Evolutionary conservation across 768 basidiomycete species (phyloP).

Genomic region (Xerocomellus amylosporus): DNA sequence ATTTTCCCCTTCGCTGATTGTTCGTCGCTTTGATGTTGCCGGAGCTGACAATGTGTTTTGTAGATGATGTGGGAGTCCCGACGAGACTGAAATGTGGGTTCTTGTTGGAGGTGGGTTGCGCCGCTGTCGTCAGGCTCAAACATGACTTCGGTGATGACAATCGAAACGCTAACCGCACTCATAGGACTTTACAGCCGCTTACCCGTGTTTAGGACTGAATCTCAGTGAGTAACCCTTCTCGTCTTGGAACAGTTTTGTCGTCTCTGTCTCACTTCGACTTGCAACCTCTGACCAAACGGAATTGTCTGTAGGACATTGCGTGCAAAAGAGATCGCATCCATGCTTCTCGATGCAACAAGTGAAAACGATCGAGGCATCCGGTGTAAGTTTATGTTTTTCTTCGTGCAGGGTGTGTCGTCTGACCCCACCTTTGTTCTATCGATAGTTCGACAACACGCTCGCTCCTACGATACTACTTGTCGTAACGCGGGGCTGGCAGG

Average conservation of each 20-base stretch:
- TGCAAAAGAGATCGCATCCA: constrained; percentile 65
- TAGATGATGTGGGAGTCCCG: constrained; percentile 67
- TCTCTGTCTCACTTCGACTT: not conserved
- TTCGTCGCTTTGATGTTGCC: not conserved
- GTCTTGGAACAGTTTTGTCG: not conserved
- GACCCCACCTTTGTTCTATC: not conserved
- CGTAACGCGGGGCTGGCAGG: constrained; percentile 29
- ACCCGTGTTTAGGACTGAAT: constrained; percentile 79
- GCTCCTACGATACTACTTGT: constrained; percentile 82
- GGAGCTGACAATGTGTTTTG: not conserved
- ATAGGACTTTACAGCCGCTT: constrained; percentile 65
- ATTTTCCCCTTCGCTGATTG: too few relatives aligned
- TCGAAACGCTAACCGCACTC: constrained; percentile 23
- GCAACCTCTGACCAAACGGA: not conserved
- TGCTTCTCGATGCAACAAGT: constrained; percentile 65
- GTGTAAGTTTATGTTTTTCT: constrained; percentile 39
- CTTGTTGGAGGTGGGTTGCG: constrained; percentile 50
- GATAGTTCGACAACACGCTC: constrained; percentile 78
- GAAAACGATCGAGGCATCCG: constrained; percentile 65
- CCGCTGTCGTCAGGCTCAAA: not conserved
- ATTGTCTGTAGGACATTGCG: not conserved
- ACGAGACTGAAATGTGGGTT: constrained; percentile 78
- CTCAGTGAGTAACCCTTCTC: constrained; percentile 45
- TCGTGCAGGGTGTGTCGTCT: not conserved
- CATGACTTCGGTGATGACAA: constrained; percentile 3